phyloP scores from a whole-genome alignment of 768 basidiomycete genomes.

The Rhodotorula toruloides region DNA sequence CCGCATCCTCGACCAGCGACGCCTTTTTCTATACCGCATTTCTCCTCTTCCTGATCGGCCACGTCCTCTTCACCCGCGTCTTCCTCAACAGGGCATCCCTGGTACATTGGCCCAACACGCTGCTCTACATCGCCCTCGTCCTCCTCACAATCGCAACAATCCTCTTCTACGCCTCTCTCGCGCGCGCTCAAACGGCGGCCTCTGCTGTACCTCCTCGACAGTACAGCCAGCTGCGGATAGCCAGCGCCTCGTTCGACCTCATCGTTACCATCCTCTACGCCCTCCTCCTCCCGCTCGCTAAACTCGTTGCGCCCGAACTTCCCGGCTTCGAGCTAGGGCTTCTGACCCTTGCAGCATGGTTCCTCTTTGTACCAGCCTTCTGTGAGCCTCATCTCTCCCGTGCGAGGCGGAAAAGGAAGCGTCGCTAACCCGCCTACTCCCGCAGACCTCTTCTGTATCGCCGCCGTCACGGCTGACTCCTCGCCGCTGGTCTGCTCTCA shows the following conservation, averaged over 20 bases:
- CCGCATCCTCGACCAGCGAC: not conserved
- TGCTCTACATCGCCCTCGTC: constrained; percentile 1
- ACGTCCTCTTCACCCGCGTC: not conserved
- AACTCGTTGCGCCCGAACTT: not conserved
- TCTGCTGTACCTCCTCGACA: not conserved
- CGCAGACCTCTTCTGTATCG: constrained; percentile 10
- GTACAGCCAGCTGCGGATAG: constrained; percentile 8
- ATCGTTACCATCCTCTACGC: constrained; percentile 36
- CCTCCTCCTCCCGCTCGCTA: constrained; percentile 10
- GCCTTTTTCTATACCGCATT: not conserved
- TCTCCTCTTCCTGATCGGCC: not conserved
- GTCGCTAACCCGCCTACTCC: too few species aligned
- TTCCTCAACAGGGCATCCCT: constrained; percentile 4
- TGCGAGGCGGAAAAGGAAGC: fast-evolving
- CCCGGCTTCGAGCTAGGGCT: not conserved
- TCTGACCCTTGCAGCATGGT: not conserved
- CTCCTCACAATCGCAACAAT: constrained; percentile 10
- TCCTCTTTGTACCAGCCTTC: constrained; percentile 6
- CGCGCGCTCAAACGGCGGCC: not conserved
- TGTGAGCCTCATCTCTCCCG: not conserved
- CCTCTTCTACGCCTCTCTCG: constrained; percentile 4
- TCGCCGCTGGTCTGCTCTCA: constrained; percentile 10
- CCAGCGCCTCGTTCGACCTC: not conserved
- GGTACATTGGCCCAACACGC: constrained; percentile 7
- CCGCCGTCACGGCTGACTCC: constrained; percentile 1